Percentiles rank a stretch among this genome's conserved stretches.
Conservation (phyloP, 768 basidiomycete genomes). For the Paxillus involutus region DNA sequence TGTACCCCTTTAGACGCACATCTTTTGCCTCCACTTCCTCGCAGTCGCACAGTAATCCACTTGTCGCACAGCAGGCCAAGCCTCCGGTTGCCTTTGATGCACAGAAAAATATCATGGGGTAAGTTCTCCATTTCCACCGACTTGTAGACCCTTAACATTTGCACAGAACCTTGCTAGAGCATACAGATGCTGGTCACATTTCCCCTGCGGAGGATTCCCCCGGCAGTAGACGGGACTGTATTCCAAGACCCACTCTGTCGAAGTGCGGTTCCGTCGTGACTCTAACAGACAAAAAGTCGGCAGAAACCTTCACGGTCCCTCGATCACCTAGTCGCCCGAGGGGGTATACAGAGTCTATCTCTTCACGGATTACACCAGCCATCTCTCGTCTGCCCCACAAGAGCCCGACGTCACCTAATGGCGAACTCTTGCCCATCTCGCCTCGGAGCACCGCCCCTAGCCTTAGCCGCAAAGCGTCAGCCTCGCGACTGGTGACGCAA, state of each 20-base stretch:
- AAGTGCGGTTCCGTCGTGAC: slow-evolving; percentile 34
- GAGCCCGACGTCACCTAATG: slow-evolving; percentile 4
- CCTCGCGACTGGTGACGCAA: slow-evolving; percentile 37
- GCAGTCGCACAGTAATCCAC: slow-evolving; percentile 37
- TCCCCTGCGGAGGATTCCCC: slow-evolving; percentile 14
- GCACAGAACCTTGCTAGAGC: background rate
- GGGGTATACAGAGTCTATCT: slow-evolving; percentile 46
- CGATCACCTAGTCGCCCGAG: slow-evolving; percentile 47
- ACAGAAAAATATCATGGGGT: slow-evolving; percentile 4
- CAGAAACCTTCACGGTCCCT: slow-evolving; percentile 26
- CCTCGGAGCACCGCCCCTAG: slow-evolving; percentile 29
- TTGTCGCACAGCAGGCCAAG: background rate
- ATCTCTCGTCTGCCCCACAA: slow-evolving; percentile 27
- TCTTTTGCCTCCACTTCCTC: slow-evolving; percentile 64
- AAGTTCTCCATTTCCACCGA: background rate
- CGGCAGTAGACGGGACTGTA: slow-evolving; percentile 25
- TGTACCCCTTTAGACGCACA: slow-evolving; percentile 39
- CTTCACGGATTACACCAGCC: slow-evolving; percentile 28
- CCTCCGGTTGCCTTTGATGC: slow-evolving; percentile 1
- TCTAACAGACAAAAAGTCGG: slow-evolving; percentile 30
- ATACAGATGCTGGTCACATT: background rate
- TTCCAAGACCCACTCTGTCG: slow-evolving; percentile 11
- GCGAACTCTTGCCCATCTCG: slow-evolving; percentile 5
- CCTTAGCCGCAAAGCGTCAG: slow-evolving; percentile 43
- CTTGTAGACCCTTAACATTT: background rate